Evolutionary conservation across 1,284 basidiomycete genomes (phyloP), one percentile per base, ranked within the genome.

Genomic region (Papiliotrema terrestris): DNA sequence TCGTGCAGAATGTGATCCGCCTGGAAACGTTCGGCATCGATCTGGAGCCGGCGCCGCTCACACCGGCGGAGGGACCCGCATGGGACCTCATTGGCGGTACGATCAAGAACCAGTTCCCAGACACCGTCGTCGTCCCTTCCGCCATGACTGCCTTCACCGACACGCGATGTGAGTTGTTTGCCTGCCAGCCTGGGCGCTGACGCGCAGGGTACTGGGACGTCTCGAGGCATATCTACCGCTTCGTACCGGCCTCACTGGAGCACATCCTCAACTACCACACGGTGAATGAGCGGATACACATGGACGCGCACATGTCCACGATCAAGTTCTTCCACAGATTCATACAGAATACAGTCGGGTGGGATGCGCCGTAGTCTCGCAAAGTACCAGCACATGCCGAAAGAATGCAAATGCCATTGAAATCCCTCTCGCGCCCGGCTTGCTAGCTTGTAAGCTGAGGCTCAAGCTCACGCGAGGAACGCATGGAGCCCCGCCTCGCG

Each of bases 151-250:
- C 56, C 4, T 55, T 59, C 36, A 57, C 60, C n/a, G 60, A 59
- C 39, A 59, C 55, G 4, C 54, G 56, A 26, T 55, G 56, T 61
- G 42, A 54, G 56, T 49, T 11, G 25, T 29, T 22, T 20, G 4
- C 4, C 5, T 25, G 42, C 25, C 22, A 17, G 15, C 13, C 29
- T 38, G 5, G 49, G 26, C n/a, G n/a, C 37, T 41, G 39, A 41
- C 17, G 15, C 9, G 6, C 19, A 62, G 55, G 45, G 37, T 58
- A 58, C 44, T 61, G 60, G 60, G 54, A 55, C 46, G 37, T 59
- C 23, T 57, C 65, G 38, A 51, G 43, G 37, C 54, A 63, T 53
- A 63, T 67, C 35, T 67, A 59, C 58, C 59, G 65, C n/a, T 67
- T 67, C 32, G 58, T 57, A 13, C 65, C 65, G 0, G 55, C 59